Conservation (phyloP, 805 yeast species). For the Naumovozyma castellii region DNA sequence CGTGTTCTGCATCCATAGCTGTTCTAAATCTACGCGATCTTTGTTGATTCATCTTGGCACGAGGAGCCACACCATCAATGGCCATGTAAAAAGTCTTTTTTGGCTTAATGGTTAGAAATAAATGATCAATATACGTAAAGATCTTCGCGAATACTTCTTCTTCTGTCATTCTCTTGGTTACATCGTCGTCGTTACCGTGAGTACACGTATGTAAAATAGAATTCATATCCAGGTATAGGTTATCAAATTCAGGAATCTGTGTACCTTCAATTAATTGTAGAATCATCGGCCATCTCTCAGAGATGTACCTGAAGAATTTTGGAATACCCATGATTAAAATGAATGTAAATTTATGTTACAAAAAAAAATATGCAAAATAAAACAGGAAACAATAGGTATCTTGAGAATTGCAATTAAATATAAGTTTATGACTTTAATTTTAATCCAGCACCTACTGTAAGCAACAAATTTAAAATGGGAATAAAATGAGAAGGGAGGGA, state of each 20-base stretch:
- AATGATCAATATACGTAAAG: constrained; percentile 87
- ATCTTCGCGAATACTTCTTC: constrained; percentile 90
- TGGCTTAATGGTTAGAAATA: constrained; percentile 82
- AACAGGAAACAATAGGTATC: too few species aligned
- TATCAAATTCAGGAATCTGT: constrained; percentile 89
- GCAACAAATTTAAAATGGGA: too few species aligned
- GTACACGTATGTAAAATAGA: constrained; percentile 92
- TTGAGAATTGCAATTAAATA: too few species aligned
- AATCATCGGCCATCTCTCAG: constrained; percentile 97
- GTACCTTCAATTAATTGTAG: constrained; percentile 74
- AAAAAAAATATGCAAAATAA: neutral
- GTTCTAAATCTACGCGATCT: constrained; percentile 91
- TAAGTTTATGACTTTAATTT: too few species aligned
- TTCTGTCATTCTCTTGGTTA: constrained; percentile 62
- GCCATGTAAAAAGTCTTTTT: constrained; percentile 87
- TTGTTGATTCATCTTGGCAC: constrained; percentile 98
- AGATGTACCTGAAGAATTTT: constrained; percentile 89
- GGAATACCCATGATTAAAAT: constrained; percentile 77
- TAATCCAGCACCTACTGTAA: too few species aligned
- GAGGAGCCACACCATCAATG: constrained; percentile 96
- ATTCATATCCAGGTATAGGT: constrained; percentile 93
- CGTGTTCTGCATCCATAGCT: constrained; percentile 84
- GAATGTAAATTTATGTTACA: neutral
- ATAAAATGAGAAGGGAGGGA: too few species aligned
- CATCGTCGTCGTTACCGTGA: constrained; percentile 66